phyloP scores from a whole-genome alignment of 495 filamentous ascomycete species.

The Aspergillus hancockii region DNA sequence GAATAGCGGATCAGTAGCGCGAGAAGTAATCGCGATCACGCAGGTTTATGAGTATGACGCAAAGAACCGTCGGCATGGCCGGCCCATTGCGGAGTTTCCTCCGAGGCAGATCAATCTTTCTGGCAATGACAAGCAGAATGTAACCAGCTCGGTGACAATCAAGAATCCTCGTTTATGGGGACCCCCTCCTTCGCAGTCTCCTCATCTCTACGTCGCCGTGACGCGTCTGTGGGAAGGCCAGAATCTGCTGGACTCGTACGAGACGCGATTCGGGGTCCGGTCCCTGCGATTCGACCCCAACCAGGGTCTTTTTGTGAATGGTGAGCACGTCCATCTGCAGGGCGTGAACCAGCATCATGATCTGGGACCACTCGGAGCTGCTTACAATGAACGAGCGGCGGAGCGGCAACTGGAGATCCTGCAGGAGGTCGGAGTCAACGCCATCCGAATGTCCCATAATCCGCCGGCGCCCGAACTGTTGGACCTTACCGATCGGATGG shows the following conservation, averaged over 20 bases:
- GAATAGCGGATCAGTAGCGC: background rate
- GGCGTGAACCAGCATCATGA: constrained; percentile 12
- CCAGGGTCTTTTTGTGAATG: background rate
- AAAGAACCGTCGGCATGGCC: background rate
- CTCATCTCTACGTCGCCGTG: constrained; percentile 1
- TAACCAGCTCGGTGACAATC: background rate
- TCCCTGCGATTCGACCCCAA: background rate
- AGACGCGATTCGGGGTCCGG: background rate
- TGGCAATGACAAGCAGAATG: background rate
- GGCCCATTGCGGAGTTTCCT: background rate
- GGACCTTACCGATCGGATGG: constrained; percentile 10
- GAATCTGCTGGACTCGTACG: background rate
- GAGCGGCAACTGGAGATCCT: constrained; percentile 8
- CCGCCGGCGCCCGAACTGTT: constrained; percentile 11
- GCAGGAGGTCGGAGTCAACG: constrained; percentile 6
- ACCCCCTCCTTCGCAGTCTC: background rate
- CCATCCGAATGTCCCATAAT: constrained; percentile 13
- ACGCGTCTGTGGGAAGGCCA: background rate
- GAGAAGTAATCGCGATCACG: background rate
- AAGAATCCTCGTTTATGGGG: constrained; percentile 6
- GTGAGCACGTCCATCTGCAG: background rate
- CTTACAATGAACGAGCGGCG: constrained; percentile 1
- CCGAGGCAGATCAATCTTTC: background rate
- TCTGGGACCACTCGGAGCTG: constrained; percentile 6
- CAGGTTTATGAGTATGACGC: background rate